phyloP scores from a whole-genome alignment of 2,329 filamentous ascomycete species.

The Exutisphaerella laricina region DNA sequence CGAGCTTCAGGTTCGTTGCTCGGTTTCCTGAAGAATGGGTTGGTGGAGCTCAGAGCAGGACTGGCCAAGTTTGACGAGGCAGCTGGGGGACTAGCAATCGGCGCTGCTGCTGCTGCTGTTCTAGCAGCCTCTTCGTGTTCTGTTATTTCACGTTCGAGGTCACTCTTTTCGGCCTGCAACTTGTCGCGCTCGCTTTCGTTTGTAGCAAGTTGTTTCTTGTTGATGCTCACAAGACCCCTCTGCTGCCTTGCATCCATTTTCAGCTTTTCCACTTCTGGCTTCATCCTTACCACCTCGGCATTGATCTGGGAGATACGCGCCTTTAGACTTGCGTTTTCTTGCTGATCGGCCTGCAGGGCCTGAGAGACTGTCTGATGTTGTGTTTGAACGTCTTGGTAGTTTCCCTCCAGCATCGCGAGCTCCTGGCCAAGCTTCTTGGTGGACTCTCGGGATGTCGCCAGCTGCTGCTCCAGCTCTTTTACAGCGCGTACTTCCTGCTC shows the following conservation, averaged over 20 bases:
- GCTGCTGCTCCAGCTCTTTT: conserved; percentile 75
- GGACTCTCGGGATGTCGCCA: conserved; percentile 69
- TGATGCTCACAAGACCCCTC: conserved; percentile 93
- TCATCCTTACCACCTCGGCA: conserved; percentile 73
- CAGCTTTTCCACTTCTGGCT: conserved; percentile 87
- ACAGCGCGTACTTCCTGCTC: conserved; percentile 90
- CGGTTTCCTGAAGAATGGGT: conserved; percentile 81
- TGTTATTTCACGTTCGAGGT: conserved; percentile 53
- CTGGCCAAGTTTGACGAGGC: conserved; percentile 19
- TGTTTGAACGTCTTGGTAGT: conserved; percentile 70
- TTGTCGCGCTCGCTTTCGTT: conserved; percentile 85
- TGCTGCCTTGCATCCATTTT: conserved; percentile 89
- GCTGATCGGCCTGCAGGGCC: conserved; percentile 77
- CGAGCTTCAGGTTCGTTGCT: conserved; percentile 23
- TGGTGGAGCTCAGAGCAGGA: conserved; percentile 55
- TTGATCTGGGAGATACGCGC: conserved; percentile 83
- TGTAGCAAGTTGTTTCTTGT: conserved; percentile 93
- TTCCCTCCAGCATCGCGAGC: conserved; percentile 74
- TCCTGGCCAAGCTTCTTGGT: conserved; percentile 81
- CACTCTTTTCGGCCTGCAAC: conserved; percentile 71
- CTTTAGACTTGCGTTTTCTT: conserved; percentile 79
- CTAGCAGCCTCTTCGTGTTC: conserved; percentile 21
- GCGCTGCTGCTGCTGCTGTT: conserved; percentile 15
- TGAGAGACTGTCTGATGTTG: conserved; percentile 73
- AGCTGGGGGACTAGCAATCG: conserved; percentile 14